Evolutionary conservation across 1,139 yeast genomes (phyloP).

Genomic region (Yamadazyma diospyri): DNA sequence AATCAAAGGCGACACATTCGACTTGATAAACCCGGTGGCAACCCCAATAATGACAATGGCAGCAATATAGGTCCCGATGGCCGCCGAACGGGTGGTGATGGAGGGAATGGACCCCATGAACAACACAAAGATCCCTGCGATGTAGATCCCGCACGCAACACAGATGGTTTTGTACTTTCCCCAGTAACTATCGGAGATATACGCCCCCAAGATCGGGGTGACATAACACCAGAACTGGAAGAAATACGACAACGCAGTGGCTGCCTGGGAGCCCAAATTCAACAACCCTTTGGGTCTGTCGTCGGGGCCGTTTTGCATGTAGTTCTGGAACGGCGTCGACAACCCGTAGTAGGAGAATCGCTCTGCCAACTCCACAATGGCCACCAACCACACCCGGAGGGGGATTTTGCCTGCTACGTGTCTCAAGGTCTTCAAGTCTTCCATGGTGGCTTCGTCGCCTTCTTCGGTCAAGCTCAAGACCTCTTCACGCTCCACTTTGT

Average conservation of each 20-base stretch:
- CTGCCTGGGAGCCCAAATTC: conserved; percentile 58
- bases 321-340: conserved; percentile 73
- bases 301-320: conserved; percentile 55
- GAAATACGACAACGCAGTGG: conserved; percentile 72
- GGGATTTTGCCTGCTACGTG: conserved; percentile 43
- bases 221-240: conserved; percentile 83
- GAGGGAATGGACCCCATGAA: conserved; percentile 71
- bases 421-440: conserved; percentile 38
- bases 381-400: conserved; percentile 62
- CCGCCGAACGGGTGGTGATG: conserved; percentile 45
- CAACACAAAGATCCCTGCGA: conserved; percentile 59
- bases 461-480: conserved; percentile 11
- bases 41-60: conserved; percentile 68
- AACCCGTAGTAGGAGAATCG: conserved; percentile 84
- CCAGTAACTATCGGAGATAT: conserved; percentile 68
- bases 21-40: conserved; percentile 81
- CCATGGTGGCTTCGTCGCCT: conserved; percentile 34
- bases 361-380: conserved; percentile 76
- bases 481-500: neutral
- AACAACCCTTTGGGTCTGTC: conserved; percentile 59
- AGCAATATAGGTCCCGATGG: conserved; percentile 52
- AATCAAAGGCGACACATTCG: conserved; percentile 73
- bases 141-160: conserved; percentile 56
- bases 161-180: conserved; percentile 73
- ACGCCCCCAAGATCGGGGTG: conserved; percentile 77